Evolutionary conservation across 257 asterid species (phyloP), one percentile per base, ranked within the genome.

Genomic region (Plectranthus barbatus): DNA sequence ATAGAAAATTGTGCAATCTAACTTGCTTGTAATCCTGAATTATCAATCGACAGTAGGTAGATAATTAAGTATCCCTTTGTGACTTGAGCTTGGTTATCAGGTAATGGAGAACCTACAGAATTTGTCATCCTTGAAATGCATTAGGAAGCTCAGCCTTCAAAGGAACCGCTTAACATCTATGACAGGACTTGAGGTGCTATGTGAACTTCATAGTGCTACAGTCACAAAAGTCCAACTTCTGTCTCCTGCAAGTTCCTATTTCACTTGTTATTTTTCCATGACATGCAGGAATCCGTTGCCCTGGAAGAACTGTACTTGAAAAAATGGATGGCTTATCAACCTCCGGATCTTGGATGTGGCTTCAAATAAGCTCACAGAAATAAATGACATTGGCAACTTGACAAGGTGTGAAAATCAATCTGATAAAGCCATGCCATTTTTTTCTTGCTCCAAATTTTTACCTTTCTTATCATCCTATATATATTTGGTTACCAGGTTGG

Each of bases 301-400:
- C 74, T 93, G 49, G 97, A 93, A 84, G 99, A 93, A 68, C 55
- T 93, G 67, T 90, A 93, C 86, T 72, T 93, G 71, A 69, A 0
- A 81, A 90, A 82, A 90, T 90, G 96, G 97, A 93, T 81, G 96
- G 96, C 55, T 76, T 90, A 60, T 87, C 96, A 93, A 87, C 83
- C 92, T 93, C 39, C 82, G 90, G 56, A 90, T 93, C 72, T 71
- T 93, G 94, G 99, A 93, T 62, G 88, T 90, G 53, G 62, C 99
- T 45, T 77, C 97, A 50, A 93, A 93, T 78, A 93, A 90, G 86
- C 87, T 93, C 50, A 82, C 95, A 21, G 86, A 82, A 76, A 71
- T 93, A 71, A 72, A 72, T 70, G 94, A 66, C 76, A 84, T 87
- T 13, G 74, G 77, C 51, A 85, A 78, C 56, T 74, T 85, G 80